Evolutionary conservation across 495 filamentous ascomycete species (phyloP).

Genomic region (Penicillium manginii): DNA sequence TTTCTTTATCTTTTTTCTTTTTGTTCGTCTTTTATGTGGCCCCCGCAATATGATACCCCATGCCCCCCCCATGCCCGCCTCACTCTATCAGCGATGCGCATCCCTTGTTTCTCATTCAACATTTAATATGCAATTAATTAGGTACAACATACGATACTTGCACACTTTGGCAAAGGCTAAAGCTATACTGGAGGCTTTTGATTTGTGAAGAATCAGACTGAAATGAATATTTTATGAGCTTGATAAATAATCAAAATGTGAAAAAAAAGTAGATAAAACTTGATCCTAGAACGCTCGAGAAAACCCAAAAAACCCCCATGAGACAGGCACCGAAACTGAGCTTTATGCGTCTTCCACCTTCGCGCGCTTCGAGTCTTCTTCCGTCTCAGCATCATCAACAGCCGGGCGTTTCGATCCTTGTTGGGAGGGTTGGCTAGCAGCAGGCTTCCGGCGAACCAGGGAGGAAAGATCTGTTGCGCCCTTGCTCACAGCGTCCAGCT

Average conservation of each 20-base stretch:
- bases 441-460: constrained; percentile 75
- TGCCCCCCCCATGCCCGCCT: neutral
- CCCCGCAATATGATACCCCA: neutral
- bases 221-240: neutral
- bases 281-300: constrained; percentile 5
- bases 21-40: neutral
- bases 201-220: neutral
- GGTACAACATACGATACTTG: neutral
- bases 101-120: neutral
- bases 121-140: neutral
- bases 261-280: neutral
- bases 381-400: constrained; percentile 25
- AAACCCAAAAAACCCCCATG: neutral
- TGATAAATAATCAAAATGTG: neutral
- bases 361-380: constrained; percentile 34
- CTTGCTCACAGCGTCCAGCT: constrained; percentile 77
- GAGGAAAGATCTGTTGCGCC: constrained; percentile 83
- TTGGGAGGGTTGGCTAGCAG: constrained; percentile 30
- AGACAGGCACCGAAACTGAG: neutral
- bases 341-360: constrained; percentile 29
- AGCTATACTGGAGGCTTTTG: neutral
- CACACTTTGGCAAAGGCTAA: no score
- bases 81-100: no score
- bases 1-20: neutral
- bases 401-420: constrained; percentile 33